Percentiles rank a stretch among this genome's conserved stretches.
These are phyloP conservation scores for Microdochium paspali DNA, from an alignment of 2,329 filamentous ascomycete species.

Conservation along the genomic window DNA sequence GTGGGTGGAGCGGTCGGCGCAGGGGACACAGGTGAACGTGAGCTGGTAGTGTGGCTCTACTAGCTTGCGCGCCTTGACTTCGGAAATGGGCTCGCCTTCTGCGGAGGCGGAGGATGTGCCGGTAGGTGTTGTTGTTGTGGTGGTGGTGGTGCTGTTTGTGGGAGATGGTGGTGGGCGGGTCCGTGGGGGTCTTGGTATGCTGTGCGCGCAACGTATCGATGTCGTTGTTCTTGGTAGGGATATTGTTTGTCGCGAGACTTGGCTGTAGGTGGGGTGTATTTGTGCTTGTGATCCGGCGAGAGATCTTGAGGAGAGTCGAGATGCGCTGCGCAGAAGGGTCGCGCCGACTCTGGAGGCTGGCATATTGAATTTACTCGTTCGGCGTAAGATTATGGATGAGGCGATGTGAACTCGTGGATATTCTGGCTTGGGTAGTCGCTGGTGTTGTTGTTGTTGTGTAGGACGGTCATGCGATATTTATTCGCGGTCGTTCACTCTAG, in stretches of 20 bases:
- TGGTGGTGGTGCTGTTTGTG: background rate
- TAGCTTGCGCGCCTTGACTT: slow-evolving; percentile 18
- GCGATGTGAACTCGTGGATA: too few relatives aligned
- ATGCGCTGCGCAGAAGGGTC: background rate
- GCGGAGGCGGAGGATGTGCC: too few relatives aligned
- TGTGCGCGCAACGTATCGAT: slow-evolving; percentile 13
- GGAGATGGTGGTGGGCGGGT: background rate
- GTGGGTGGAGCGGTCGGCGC: slow-evolving; percentile 71
- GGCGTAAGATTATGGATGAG: too few relatives aligned
- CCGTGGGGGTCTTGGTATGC: slow-evolving; percentile 16
- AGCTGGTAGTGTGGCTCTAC: slow-evolving; percentile 68
- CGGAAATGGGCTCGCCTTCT: too few relatives aligned
- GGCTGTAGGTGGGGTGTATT: background rate
- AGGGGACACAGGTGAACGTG: slow-evolving; percentile 88
- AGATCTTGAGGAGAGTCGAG: background rate
- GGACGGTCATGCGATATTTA: too few relatives aligned
- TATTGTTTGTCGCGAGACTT: slow-evolving; percentile 10
- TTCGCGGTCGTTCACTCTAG: too few relatives aligned
- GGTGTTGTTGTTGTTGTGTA: background rate
- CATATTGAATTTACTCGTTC: too few relatives aligned
- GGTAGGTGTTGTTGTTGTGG: background rate
- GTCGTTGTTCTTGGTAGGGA: slow-evolving; percentile 8
- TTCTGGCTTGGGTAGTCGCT: background rate
- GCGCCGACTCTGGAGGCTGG: background rate
- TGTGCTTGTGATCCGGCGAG: background rate